Conservation (phyloP, 495 filamentous ascomycete genomes). For the Delitschia confertaspora region DNA sequence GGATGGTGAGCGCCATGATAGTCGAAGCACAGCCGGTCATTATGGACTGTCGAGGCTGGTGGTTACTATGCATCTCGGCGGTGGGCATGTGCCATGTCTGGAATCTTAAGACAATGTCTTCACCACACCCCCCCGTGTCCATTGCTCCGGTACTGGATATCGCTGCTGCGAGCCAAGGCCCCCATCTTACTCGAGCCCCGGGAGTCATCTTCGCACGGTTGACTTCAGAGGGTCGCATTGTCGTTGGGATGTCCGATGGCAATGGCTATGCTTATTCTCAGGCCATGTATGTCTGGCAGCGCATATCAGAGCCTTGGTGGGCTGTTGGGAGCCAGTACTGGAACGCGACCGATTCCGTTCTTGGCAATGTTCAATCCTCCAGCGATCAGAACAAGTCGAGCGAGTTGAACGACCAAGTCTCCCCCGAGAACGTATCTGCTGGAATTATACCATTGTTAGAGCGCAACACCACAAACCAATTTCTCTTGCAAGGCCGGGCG, state of each 20-base stretch:
- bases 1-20: constrained; percentile 72
- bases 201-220: constrained; percentile 83
- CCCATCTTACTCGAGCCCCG: constrained; percentile 62
- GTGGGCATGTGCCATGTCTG: constrained; percentile 88
- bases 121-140: constrained; percentile 83
- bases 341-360: constrained; percentile 66
- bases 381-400: constrained; percentile 31
- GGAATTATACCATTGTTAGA: constrained; percentile 90
- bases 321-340: constrained; percentile 96
- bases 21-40: constrained; percentile 91
- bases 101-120: constrained; percentile 77
- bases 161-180: constrained; percentile 58
- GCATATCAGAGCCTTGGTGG: constrained; percentile 94
- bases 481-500: constrained; percentile 81
- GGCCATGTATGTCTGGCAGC: constrained; percentile 83
- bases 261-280: constrained; percentile 85
- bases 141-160: constrained; percentile 84
- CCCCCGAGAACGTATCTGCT: constrained; percentile 62
- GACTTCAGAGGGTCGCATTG: constrained; percentile 72
- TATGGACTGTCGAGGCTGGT: constrained; percentile 79
- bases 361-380: constrained; percentile 62
- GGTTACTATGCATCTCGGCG: constrained; percentile 79
- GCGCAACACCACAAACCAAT: constrained; percentile 86
- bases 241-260: constrained; percentile 82
- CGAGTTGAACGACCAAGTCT: constrained; percentile 43